phyloP scores from a whole-genome alignment of 257 asterid genomes.

The Nicotiana knightiana region DNA sequence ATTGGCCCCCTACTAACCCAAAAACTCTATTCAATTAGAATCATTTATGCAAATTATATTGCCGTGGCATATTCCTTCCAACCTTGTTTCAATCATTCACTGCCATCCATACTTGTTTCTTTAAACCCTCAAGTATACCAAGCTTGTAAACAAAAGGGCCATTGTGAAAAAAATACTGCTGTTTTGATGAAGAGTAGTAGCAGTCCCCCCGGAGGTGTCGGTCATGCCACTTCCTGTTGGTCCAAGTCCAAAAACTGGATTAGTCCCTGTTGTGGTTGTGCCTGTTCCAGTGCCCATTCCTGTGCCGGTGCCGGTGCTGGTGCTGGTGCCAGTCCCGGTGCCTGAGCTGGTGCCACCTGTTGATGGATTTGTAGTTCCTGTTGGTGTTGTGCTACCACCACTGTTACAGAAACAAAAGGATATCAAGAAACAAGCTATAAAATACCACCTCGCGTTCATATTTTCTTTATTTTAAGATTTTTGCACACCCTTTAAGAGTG shows the following conservation, averaged over 20 bases:
- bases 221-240: constrained; percentile 13
- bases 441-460: not conserved
- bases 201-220: not conserved
- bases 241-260: constrained; percentile 15
- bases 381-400: constrained; percentile 19
- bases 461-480: not conserved
- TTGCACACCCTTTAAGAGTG: not conserved
- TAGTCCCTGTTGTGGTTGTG: not conserved
- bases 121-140: not conserved
- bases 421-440: not conserved
- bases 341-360: constrained; percentile 8
- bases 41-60: not conserved
- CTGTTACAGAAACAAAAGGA: not conserved
- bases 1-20: not conserved
- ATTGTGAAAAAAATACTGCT: not conserved
- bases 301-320: not conserved
- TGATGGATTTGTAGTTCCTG: constrained; percentile 4
- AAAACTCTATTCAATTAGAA: not conserved
- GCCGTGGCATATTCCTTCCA: not conserved
- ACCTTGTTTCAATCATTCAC: not conserved
- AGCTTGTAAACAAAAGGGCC: not conserved
- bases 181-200: not conserved
- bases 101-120: not conserved
- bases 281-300: not conserved
- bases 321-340: not conserved